A percentile compares a stretch with the other conserved stretches of the same genome.
phyloP scores from a whole-genome alignment of 176 grass and related monocot species.

The Avena atlantica region DNA sequence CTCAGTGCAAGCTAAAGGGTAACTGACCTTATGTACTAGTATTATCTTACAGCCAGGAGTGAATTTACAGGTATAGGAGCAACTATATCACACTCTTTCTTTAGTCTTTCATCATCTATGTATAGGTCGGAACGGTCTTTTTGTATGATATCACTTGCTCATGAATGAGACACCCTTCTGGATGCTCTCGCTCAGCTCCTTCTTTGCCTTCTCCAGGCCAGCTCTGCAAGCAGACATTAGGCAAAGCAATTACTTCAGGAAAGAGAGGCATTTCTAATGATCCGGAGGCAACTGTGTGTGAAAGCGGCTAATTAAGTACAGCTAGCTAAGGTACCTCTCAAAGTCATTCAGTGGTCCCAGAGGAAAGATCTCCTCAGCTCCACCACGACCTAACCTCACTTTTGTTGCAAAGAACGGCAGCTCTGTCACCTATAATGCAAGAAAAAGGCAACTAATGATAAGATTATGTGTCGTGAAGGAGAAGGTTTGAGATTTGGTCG shows the following conservation, averaged over 20 bases:
- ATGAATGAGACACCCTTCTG: constrained; percentile 82
- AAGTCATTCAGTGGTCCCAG: constrained; percentile 91
- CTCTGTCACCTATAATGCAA: constrained; percentile 82
- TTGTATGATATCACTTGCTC: constrained; percentile 54
- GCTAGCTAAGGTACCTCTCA: constrained; percentile 64
- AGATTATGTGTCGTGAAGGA: neutral
- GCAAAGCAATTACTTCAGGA: neutral
- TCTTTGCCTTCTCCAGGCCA: constrained; percentile 87
- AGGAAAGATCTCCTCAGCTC: constrained; percentile 83
- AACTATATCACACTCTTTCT: constrained; percentile 38
- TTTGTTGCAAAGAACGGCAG: constrained; percentile 87
- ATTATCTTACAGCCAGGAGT: constrained; percentile 9
- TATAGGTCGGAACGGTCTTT: constrained; percentile 9
- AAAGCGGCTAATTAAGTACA: neutral
- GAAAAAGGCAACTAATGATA: neutral
- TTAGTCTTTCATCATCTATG: constrained; percentile 14
- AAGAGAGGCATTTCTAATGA: neutral
- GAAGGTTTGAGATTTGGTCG: neutral
- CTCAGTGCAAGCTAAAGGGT: neutral
- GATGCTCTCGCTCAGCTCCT: constrained; percentile 84
- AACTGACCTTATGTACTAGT: neutral
- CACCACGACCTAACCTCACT: constrained; percentile 80
- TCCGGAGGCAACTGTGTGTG: neutral
- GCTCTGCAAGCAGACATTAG: constrained; percentile 48
- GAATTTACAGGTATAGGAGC: neutral